Evolutionary conservation across 2,329 filamentous ascomycete species (phyloP), one percentile per base, ranked within the genome.

Genomic region (Cercospora berteroae): DNA sequence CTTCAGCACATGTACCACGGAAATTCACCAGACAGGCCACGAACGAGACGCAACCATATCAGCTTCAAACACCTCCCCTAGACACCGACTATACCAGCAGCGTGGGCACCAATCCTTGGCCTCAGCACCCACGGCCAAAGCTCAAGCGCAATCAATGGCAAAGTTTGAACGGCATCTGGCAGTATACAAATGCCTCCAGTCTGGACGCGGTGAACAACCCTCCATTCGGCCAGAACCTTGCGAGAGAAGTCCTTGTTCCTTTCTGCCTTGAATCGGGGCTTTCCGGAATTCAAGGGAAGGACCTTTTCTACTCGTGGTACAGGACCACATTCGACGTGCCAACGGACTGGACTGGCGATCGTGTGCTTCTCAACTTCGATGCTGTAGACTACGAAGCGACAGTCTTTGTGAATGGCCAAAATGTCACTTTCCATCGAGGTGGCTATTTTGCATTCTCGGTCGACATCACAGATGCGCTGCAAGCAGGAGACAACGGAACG

Each of bases 321-420:
- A 80, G 81, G 52, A 86, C 83, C 0, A 79, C 78, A 0, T 88
- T 89, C 71, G 74, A 76, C 1, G 78, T 88, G 0, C 83, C 86
- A 0, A 70, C 75, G 0, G 72, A 75, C 16, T 88, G 86, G 85
- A 76, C 76, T 1, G 77, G 76, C 4, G 77, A 84, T 59, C 79
- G 80, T 1, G 77, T 87, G 0, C 71, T 88, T 3, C 75, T 86
- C 10, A 82, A 86, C 36, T 89, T 89, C 64, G 86, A 86, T 16
- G 87, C 87, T 2, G 86, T 89, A n/a, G 87, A 89, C 71, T 89
- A 89, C 69, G 82, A 88, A 60, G 85, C 85, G 7, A 85, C 80
- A 6, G 79, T 88, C 18, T 89, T 85, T 83, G 77, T 87, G 36
- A 81, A 84, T 56, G 86, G 86, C 0, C 74, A 80, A 10, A 82